Evolutionary conservation across 2,329 filamentous ascomycete genomes (phyloP), one percentile per base, ranked within the genome.

Genomic region (Calonectria crousiana): DNA sequence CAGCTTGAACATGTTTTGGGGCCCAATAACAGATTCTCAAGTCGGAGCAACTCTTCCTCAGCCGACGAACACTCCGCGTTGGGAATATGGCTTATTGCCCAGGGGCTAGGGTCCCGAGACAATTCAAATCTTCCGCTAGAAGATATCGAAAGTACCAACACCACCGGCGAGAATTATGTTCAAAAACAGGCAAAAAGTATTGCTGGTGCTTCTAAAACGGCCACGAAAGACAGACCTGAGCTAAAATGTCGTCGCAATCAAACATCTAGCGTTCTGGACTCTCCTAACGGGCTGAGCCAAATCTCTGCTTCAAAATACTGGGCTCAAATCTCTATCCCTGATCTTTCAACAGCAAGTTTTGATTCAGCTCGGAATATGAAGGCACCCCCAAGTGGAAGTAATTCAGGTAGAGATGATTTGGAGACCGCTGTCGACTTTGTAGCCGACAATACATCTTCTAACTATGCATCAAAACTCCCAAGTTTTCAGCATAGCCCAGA

Each of bases 21-120:
- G 10, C 79, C 75, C 36, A 75, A 77, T 18, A 80, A 78, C 41
- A 81, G 82, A 20, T 83, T 84, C 64, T 79, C 79, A 32, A 82
- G 80, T 53, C 79, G 79, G 2, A 79, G 78, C 36, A 79, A 78
- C 41, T 83, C 83, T 9, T 81, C 82, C 41, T 79, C 80, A 0
- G 78, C 76, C 70, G 84, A 85, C 47, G 81, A 81, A 16, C 81
- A 84, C 58, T 84, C 84, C n/a, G 78, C 81, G 10, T 78, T 86
- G 65, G 80, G 81, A 8, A 78, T 84, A 28, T 86, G 84, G 84
- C 81, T 86, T n/a, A 83, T 83, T 41, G 80, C 84, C 10, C 84
- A 86, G 70, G 77, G 79, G 10, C 73, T 84, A 26, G 77, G 78
- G 52, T 80, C 81, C 4, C 75, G 79, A 69, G 80, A 82, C 38